Conservation (phyloP, 2,329 filamentous ascomycete genomes). For the Cadophora luteo-olivacea region DNA sequence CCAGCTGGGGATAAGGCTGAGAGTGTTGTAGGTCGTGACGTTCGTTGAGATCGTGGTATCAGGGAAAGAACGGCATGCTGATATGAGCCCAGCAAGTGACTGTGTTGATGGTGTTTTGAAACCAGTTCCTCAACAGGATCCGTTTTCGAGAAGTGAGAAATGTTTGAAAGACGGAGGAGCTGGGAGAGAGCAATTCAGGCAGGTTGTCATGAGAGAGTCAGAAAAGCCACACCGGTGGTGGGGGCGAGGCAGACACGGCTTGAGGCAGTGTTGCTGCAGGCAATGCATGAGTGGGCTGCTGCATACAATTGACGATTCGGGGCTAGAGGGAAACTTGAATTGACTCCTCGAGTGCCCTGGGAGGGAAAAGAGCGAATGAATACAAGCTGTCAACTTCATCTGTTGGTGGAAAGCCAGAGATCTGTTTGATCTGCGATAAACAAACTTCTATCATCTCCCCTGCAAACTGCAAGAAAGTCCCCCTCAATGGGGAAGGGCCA, state of each 20-base stretch:
- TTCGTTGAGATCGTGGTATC: slow-evolving; percentile 16
- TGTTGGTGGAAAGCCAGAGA: not conserved
- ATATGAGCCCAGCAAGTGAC: slow-evolving; percentile 26
- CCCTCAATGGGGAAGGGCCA: slow-evolving; percentile 1
- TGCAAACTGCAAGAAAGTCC: slow-evolving; percentile 14
- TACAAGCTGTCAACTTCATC: not conserved
- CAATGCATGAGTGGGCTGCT: slow-evolving; percentile 8
- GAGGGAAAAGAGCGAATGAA: not conserved
- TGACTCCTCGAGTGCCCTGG: not conserved
- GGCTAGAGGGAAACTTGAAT: not conserved
- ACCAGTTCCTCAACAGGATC: not conserved
- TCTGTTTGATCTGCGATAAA: slow-evolving; percentile 8
- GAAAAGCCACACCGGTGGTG: slow-evolving; percentile 1
- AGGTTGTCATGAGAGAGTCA: not conserved
- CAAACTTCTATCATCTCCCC: not conserved
- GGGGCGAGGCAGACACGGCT: slow-evolving; percentile 12
- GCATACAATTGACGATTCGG: not conserved
- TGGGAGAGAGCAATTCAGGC: not conserved
- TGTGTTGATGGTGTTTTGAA: slow-evolving; percentile 9
- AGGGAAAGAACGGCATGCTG: slow-evolving; percentile 25
- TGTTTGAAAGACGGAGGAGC: not conserved
- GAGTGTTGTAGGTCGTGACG: slow-evolving; percentile 1
- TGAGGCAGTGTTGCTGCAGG: not conserved
- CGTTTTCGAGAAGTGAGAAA: slow-evolving; percentile 3
- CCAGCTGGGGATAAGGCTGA: slow-evolving; percentile 6